These are phyloP conservation scores for Melocanna baccifera DNA, from an alignment of 176 grass and related monocot genomes.

Conservation along the genomic window DNA sequence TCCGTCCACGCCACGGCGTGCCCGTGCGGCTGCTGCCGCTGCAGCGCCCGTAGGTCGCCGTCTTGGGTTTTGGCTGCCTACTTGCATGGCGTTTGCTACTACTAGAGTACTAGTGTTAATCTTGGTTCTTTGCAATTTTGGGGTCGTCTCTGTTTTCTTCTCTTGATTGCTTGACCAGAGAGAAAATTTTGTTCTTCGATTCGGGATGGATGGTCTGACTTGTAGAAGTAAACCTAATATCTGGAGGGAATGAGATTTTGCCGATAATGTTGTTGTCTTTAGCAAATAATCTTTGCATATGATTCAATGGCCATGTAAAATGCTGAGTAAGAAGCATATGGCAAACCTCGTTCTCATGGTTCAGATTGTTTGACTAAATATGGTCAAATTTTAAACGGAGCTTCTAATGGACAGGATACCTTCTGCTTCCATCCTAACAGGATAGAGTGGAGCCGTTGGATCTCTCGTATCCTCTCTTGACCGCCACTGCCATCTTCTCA, in stretches of 20 bases:
- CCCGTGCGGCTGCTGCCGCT: constrained; percentile 65
- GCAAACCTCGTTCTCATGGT: not conserved
- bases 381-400: not conserved
- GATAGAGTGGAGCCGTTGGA: not conserved
- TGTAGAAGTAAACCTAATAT: constrained; percentile 2
- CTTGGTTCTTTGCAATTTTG: constrained; percentile 21
- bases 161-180: not conserved
- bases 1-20: constrained; percentile 77
- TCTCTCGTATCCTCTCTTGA: too few species aligned
- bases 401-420: not conserved
- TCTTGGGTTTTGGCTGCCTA: not conserved
- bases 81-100: not conserved
- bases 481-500: too few species aligned
- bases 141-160: not conserved
- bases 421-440: not conserved
- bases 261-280: not conserved
- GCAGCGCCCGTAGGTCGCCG: not conserved
- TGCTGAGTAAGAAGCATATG: not conserved
- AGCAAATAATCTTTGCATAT: not conserved
- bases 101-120: not conserved
- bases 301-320: not conserved
- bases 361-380: not conserved
- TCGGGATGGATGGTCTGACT: not conserved
- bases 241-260: not conserved
- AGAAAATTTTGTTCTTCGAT: constrained; percentile 27